Percentiles rank a stretch among this genome's conserved stretches.
Conservation (phyloP, 306 rosid genomes). For the Pyrus pyrifolia region DNA sequence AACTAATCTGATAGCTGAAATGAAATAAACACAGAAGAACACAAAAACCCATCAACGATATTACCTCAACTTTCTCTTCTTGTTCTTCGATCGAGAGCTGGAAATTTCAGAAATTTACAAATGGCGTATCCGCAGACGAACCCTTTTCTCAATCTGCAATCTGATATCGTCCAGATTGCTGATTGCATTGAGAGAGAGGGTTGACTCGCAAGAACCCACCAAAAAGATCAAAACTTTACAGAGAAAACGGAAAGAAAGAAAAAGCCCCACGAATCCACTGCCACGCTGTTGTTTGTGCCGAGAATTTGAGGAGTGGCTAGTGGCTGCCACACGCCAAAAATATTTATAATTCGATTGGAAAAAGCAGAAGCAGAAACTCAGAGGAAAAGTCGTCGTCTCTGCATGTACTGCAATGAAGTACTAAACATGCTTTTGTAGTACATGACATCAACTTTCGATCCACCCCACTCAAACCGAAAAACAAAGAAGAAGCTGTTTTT, state of each 20-base stretch:
- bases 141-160: background rate
- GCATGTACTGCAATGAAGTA: conserved; percentile 14
- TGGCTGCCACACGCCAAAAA: background rate
- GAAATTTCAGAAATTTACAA: conserved; percentile 16
- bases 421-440: background rate
- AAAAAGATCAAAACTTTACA: background rate
- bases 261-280: background rate
- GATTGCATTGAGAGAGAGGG: background rate
- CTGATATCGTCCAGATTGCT: background rate
- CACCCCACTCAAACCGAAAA: background rate
- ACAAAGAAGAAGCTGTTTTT: too few species aligned
- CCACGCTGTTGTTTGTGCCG: background rate
- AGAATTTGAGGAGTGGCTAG: background rate
- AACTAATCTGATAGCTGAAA: background rate
- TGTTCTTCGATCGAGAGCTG: background rate
- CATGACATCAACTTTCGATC: background rate
- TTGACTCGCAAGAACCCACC: conserved; percentile 6
- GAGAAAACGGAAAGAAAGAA: too few species aligned
- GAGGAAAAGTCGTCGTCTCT: background rate
- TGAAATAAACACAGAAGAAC: background rate
- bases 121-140: background rate
- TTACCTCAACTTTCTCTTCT: conserved; percentile 17
- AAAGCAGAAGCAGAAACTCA: background rate
- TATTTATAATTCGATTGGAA: background rate
- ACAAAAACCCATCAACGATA: background rate